Evolutionary conservation across 2,329 filamentous ascomycete genomes (phyloP), one percentile per base, ranked within the genome.

Genomic region (Ophiostoma sp.): DNA sequence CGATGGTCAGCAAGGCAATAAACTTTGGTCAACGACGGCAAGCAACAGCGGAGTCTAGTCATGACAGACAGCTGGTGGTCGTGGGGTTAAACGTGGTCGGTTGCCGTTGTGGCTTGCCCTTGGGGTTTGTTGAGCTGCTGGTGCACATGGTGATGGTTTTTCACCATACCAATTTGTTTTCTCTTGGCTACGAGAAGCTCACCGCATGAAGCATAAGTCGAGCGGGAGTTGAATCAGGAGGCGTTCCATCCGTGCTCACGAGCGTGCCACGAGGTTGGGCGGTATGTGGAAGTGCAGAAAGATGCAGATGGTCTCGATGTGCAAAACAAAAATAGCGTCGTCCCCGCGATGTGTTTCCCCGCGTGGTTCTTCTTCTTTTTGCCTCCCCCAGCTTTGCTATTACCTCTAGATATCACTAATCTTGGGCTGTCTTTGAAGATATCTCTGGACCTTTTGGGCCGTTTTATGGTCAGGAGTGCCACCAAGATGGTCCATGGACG

Each of bases 211-310:
- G 59, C 31, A 42, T 42, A 42, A 42, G n/a, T 15, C 42, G 59
- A 36, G n/a, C 59, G 59, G 33, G n/a, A 39, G 59, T 42, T 64
- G 59, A 64, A 64, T 25, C 59, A 64, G 59, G 17, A 42, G 33
- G 33, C 33, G 59, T 42, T 15, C n/a, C n/a, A n/a, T 64, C 36
- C 36, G 55, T 33, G 55, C 55, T 31, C 55, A n/a, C 15, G 28
- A 59, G 28, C 28, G 36, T 15, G 36, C 12, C 59, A 64, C 33
- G 59, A 64, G n/a, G 33, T 25, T 22, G 33, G n/a, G 5, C 33
- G 19, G 59, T 25, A 22, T 11, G 9, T 64, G n/a, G 33, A 42
- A 42, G 28, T 15, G 19, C n/a, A 39, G 9, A 36, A 63, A 15
- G 33, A 63, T 12, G 28, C 4, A 59, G 55, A 33, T 33, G 17